A percentile compares a stretch with the other conserved stretches of the same genome.
phyloP scores from a whole-genome alignment of 495 filamentous ascomycete species.

The Articulospora tetracladia region DNA sequence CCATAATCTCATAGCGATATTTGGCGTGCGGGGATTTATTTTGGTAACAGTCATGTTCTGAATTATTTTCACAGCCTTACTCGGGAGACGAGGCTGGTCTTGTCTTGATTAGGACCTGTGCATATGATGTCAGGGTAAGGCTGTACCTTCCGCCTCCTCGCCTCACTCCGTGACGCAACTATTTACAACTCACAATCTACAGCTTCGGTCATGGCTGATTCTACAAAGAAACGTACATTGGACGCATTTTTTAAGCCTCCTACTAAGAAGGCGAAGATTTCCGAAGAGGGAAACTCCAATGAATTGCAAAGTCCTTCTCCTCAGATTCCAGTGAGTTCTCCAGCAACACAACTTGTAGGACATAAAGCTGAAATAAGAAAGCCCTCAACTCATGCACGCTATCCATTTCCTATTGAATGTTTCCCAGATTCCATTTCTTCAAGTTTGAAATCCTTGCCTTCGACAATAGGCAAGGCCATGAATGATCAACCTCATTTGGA shows the following conservation, averaged over 20 bases:
- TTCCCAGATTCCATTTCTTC: slow-evolving; percentile 38
- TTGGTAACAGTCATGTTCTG: too few relatives aligned
- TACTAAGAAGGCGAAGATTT: slow-evolving; percentile 31
- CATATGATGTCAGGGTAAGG: slow-evolving; percentile 12
- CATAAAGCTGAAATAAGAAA: neutral
- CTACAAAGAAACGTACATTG: slow-evolving; percentile 43
- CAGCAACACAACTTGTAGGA: neutral
- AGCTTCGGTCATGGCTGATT: slow-evolving; percentile 14
- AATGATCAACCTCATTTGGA: slow-evolving; percentile 62
- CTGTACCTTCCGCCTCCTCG: neutral
- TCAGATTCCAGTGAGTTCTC: neutral
- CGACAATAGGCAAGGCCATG: slow-evolving; percentile 37
- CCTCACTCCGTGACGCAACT: too few relatives aligned
- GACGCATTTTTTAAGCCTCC: slow-evolving; percentile 47
- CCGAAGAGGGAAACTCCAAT: neutral
- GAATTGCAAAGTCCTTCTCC: neutral
- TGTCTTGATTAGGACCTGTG: neutral
- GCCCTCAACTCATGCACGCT: slow-evolving; percentile 48
- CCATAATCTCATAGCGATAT: slow-evolving; percentile 19
- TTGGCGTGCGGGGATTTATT: neutral
- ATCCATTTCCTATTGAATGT: slow-evolving; percentile 58
- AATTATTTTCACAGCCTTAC: neutral
- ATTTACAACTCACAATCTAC: neutral
- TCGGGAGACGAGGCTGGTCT: slow-evolving; percentile 4
- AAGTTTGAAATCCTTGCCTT: slow-evolving; percentile 29